Evolutionary conservation across 23 red algal genomes (phyloP).

Genomic region (Chondrus crispus): DNA sequence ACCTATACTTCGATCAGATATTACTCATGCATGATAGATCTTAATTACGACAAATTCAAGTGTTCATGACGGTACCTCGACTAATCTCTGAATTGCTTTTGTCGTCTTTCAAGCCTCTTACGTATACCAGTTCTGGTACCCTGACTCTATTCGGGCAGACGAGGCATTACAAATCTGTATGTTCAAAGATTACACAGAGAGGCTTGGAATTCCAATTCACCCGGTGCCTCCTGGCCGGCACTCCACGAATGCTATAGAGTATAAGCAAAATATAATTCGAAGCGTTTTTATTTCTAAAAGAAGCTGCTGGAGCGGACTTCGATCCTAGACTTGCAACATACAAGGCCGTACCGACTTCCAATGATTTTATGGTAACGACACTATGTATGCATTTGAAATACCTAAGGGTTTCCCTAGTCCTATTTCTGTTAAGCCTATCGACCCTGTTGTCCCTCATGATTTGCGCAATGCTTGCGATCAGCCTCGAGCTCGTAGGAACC

Average conservation of each 20-base stretch:
- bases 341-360: not conserved
- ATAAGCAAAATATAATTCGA: not conserved
- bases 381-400: not conserved
- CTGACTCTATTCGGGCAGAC: not conserved
- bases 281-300: not conserved
- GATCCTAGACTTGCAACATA: not conserved
- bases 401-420: not conserved
- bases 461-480: not conserved
- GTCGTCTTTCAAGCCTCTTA: not conserved
- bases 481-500: not conserved
- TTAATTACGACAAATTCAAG: not conserved
- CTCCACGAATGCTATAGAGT: not conserved
- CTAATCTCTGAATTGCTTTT: not conserved
- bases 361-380: constrained; percentile 9
- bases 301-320: constrained; percentile 8
- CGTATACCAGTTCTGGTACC: not conserved
- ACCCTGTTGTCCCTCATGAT: not conserved
- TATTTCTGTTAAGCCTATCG: not conserved
- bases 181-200: not conserved
- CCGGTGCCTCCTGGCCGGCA: not conserved
- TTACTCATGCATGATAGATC: not conserved
- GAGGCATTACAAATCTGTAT: not conserved
- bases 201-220: not conserved
- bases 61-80: not conserved
- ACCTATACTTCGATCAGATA: not conserved